Base-by-base conservation (phyloP, 768 basidiomycete genomes). In the Brasilioporus rufonigricans region DNA sequence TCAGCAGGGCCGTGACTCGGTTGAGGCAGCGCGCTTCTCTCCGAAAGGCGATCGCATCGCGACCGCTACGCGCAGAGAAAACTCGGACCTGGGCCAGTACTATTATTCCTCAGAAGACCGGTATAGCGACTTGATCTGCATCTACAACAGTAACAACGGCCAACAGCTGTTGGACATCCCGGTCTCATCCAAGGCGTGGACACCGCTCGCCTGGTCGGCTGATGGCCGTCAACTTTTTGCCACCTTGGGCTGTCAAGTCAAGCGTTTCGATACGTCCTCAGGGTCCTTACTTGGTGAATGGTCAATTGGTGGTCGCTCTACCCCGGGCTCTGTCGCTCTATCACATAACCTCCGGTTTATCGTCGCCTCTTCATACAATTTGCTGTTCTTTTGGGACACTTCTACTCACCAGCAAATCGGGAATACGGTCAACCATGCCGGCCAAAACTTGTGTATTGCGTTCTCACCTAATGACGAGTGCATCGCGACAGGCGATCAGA, bases 41-140 rank as follows among this genome's bases (percentile, higher is more conserved):
- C 45, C 57, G 0, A n/a, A 5, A 1, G 55, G 57, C 9, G 39
- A 50, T 29, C 54, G 55, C n/a, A 26, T 58, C 16, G 49, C 49
- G 5, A 32, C 40, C 10, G 27, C 27, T 16, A 4, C 9, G 19
- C 13, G 19, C 8, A 21, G 8, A 7, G 19, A 21, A 39, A 39
- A 39, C 19, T 8, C 33, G 33, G 6, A 11, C n/a, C 2, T 9
- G n/a, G 10, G 14, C 9, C 4, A 2, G 19, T 2, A 39, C n/a
- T n/a, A 21, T 21, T 14, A 4, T 14, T 14, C 11, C 12, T 36
- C 14, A 10, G 16, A 44, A 18, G 5, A 9, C 26, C 14, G 14
- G 29, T 13, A 2, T 6, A 21, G 1, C 11, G 7, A 19, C 31
- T 48, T 12, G 27, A 29, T 49, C 18, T 35, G 24, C 35, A 48